These are phyloP conservation scores for Macrolepiota fuliginosa DNA, from an alignment of 768 basidiomycete species.

Conservation along the genomic window DNA sequence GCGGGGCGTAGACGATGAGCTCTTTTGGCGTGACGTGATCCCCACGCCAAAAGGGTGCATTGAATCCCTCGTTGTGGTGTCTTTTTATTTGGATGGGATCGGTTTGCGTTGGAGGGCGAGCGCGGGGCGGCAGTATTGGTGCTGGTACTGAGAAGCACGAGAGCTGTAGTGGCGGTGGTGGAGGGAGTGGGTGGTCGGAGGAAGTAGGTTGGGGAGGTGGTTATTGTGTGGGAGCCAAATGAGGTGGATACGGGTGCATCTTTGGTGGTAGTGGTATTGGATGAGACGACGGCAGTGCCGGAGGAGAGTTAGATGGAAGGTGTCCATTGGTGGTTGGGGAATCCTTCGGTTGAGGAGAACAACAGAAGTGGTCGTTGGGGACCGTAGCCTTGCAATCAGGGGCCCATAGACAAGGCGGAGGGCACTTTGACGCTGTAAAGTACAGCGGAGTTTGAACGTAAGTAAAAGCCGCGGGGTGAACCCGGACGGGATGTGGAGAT, in stretches of 20 bases:
- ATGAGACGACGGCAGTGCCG: no score
- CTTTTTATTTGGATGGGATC: slow-evolving; percentile 15
- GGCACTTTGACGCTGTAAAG: background rate
- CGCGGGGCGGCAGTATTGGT: background rate
- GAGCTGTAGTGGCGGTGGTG: background rate
- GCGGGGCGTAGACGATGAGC: slow-evolving; percentile 68
- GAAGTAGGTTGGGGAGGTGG: background rate
- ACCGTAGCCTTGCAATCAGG: background rate
- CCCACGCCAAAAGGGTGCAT: slow-evolving; percentile 75
- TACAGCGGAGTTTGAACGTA: no score
- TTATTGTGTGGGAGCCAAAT: background rate
- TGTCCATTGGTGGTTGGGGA: background rate
- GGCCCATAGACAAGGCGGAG: background rate
- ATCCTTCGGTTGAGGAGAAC: background rate
- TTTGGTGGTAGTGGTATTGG: background rate
- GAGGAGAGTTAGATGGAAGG: background rate
- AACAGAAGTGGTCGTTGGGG: background rate
- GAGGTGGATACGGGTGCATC: background rate
- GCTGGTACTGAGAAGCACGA: background rate
- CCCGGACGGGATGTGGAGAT: background rate
- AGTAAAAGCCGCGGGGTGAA: background rate
- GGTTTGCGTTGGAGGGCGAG: slow-evolving; percentile 14
- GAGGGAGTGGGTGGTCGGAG: background rate
- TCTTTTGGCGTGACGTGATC: slow-evolving; percentile 59
- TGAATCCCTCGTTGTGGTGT: slow-evolving; percentile 50